Percentiles rank a stretch among this genome's conserved stretches.
Conservation (phyloP, 495 filamentous ascomycete species). For the Barbatosphaeria neglecta region DNA sequence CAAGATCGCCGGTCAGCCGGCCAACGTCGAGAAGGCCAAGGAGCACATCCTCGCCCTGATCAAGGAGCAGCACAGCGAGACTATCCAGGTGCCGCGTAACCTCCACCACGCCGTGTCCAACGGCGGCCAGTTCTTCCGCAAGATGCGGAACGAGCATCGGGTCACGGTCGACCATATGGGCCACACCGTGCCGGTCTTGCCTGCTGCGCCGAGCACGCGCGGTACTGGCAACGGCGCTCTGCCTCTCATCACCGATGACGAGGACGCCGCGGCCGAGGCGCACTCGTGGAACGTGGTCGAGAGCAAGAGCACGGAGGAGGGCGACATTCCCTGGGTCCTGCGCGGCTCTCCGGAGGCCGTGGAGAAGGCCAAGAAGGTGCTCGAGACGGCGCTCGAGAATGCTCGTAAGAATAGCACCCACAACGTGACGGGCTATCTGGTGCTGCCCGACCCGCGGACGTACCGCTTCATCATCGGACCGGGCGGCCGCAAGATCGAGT, state of each 20-base stretch:
- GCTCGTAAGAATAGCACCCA: constrained; percentile 66
- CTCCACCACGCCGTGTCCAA: constrained; percentile 78
- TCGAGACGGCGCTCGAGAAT: constrained; percentile 58
- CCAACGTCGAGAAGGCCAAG: constrained; percentile 73
- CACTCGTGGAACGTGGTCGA: constrained; percentile 77
- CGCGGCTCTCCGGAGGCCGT: constrained; percentile 65
- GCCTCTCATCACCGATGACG: constrained; percentile 84
- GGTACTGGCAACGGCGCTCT: constrained; percentile 50
- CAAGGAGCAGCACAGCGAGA: constrained; percentile 83
- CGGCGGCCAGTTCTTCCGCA: constrained; percentile 86
- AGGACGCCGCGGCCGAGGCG: constrained; percentile 41
- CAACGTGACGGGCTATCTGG: constrained; percentile 68
- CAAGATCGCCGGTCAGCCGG: constrained; percentile 70
- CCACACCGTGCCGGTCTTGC: constrained; percentile 57
- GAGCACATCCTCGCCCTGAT: constrained; percentile 64
- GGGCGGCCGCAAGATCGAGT: constrained; percentile 81
- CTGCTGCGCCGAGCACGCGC: constrained; percentile 32
- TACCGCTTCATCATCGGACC: constrained; percentile 86
- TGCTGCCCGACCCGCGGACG: constrained; percentile 77
- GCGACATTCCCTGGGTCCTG: constrained; percentile 85
- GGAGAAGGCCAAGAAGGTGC: constrained; percentile 58
- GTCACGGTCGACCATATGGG: constrained; percentile 87
- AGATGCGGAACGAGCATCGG: constrained; percentile 64
- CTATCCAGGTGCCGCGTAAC: constrained; percentile 63
- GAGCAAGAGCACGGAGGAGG: constrained; percentile 43